Evolutionary conservation across 345 rosid genomes (phyloP).

Genomic region (Bruguiera parviflora): DNA sequence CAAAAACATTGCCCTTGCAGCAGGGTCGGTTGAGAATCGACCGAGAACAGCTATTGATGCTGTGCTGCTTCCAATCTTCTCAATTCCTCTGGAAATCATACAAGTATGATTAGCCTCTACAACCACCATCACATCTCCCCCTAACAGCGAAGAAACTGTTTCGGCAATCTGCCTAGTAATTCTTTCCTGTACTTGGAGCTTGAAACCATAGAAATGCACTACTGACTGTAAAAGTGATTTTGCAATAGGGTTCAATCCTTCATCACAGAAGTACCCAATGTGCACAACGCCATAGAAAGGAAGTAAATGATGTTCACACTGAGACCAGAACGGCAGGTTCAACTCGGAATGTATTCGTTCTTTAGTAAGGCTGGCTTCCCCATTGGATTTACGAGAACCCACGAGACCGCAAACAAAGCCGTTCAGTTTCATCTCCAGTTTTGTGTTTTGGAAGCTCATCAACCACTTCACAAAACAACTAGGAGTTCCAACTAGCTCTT

Average conservation of each 20-base stretch:
- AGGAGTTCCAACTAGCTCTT: conserved; percentile 84
- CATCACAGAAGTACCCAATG: conserved; percentile 56
- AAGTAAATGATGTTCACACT: conserved; percentile 94
- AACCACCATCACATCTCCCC: conserved; percentile 83
- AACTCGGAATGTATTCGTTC: conserved; percentile 55
- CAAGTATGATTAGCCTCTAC: conserved; percentile 89
- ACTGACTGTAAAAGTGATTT: conserved; percentile 61
- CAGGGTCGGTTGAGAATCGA: conserved; percentile 55
- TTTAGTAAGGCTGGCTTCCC: conserved; percentile 29
- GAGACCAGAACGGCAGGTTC: conserved; percentile 77
- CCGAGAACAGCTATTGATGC: conserved; percentile 80
- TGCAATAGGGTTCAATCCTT: conserved; percentile 46
- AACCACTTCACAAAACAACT: conserved; percentile 70
- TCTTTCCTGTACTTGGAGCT: conserved; percentile 98
- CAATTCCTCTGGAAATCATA: conserved; percentile 93
- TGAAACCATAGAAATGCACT: conserved; percentile 82
- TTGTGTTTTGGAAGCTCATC: conserved; percentile 67
- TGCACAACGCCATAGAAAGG: conserved; percentile 94
- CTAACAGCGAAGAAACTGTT: conserved; percentile 58
- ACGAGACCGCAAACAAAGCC: conserved; percentile 34
- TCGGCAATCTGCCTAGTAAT: conserved; percentile 87
- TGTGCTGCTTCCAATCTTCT: conserved; percentile 88
- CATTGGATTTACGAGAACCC: conserved; percentile 29
- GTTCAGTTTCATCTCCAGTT: conserved; percentile 57
- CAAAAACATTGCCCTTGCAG: conserved; percentile 56